Conservation (phyloP, 176 grass and related monocot species). For the Aegilops tauschii region DNA sequence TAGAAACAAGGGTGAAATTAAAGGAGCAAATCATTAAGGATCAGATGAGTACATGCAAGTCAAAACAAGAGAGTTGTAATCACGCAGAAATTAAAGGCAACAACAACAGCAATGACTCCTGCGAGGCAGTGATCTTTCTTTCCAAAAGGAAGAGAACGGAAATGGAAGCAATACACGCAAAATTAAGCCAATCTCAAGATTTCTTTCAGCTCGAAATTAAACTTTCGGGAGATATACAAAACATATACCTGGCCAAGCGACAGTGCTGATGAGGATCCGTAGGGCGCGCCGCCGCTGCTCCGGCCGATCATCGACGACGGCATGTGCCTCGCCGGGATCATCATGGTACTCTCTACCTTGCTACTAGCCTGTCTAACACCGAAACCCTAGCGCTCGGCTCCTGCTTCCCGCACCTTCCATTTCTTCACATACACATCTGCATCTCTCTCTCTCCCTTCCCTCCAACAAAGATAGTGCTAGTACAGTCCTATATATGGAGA, state of each 20-base stretch:
- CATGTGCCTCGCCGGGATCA: conserved; percentile 85
- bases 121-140: not conserved
- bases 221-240: too few species aligned
- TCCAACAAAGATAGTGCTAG: not conserved
- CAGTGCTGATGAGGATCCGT: conserved; percentile 80
- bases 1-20: not conserved
- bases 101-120: not conserved
- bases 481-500: conserved; percentile 24
- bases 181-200: not conserved
- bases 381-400: conserved; percentile 54
- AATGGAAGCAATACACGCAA: not conserved
- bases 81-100: not conserved
- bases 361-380: not conserved
- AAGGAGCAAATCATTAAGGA: not conserved
- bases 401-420: conserved; percentile 27
- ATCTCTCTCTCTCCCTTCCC: not conserved
- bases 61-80: not conserved
- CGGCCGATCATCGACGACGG: conserved; percentile 81
- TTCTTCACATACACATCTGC: conserved; percentile 16
- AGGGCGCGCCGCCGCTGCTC: conserved; percentile 46
- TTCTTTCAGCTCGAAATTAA: not conserved
- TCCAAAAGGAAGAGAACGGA: not conserved
- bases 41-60: not conserved
- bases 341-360: conserved; percentile 59
- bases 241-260: conserved; percentile 74